Base-by-base conservation (phyloP, 2,329 filamentous ascomycete species). In the Aspergillus tubingensis region DNA sequence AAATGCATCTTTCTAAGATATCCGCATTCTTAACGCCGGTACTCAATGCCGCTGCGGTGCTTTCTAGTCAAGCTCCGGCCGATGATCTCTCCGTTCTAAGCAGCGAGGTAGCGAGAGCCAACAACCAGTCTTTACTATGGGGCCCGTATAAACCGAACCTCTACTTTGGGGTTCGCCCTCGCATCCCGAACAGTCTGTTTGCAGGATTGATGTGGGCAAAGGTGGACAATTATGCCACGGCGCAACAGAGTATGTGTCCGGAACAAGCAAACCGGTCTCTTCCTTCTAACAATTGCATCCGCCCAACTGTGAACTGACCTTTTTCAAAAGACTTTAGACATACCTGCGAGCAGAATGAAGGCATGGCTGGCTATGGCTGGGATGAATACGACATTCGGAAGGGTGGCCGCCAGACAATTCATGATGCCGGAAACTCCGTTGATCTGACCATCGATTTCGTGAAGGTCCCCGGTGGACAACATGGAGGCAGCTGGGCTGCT, bases 341-440 rank as follows among this genome's bases (percentile, higher is more conserved):
- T 76, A 97, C 95, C 0, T 99, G 95, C 79, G 95, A 98, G 76
- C 95, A 99, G 76, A 86, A 95, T 75, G 92, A 96, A 74, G 90
- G 90, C 66, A 96, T 99, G 85, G 90, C 87, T 51, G 94, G 94
- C 58, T 99, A 99, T 76, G 95, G 95, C 63, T 99, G 95, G 95
- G 93, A 98, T 70, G 91, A 96, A 74, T 99, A 96, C 76, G 95
- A 99, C 77, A 88, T 92, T 21, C 85, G 95, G 60, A 89, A 84
- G 59, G 95, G 95, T 63, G 95, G 95, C 58, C 83, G 91, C 21
- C 92, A 99, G 77, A 91, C 90, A 0, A 94, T 99, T 61, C 92
- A 96, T 72, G 95, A 99, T 75, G 88, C 88, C 57, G 89, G 86
- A 52, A 99, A 99, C 78, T 86, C 85, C 59, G 85, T 99, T 66